These are phyloP conservation scores for Tanacetum coccineum DNA, from an alignment of 129 eudicot species.

Conservation along the genomic window DNA sequence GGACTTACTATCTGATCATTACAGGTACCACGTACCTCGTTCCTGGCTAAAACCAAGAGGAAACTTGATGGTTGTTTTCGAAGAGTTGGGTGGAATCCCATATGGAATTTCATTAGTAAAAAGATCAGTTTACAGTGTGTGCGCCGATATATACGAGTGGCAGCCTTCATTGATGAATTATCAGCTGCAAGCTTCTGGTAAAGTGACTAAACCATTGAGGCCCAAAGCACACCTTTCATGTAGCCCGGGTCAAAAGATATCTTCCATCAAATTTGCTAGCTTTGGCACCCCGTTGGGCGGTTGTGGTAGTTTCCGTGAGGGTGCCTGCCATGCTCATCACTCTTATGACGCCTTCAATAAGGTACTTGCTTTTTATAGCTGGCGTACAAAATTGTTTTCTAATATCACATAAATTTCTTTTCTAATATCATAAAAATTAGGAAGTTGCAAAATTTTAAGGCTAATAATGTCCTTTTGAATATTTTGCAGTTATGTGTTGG, in stretches of 20 bases:
- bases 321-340: conserved; percentile 84
- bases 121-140: conserved; percentile 68
- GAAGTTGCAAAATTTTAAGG: background rate
- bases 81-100: conserved; percentile 94
- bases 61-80: conserved; percentile 81
- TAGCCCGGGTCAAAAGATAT: conserved; percentile 78
- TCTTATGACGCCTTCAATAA: conserved; percentile 85
- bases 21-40: conserved; percentile 92
- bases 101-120: conserved; percentile 70
- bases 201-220: conserved; percentile 67
- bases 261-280: conserved; percentile 96
- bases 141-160: conserved; percentile 93
- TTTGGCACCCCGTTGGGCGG: conserved; percentile 91
- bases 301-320: conserved; percentile 83
- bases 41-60: conserved; percentile 90
- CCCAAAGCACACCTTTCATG: conserved; percentile 97
- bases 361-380: conserved; percentile 35
- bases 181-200: conserved; percentile 70
- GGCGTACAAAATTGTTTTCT: no score
- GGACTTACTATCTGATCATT: background rate
- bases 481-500: conserved; percentile 75
- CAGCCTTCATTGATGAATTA: conserved; percentile 83
- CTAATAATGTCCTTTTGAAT: background rate
- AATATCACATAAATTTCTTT: no score
- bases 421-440: no score